A percentile compares a stretch with the other conserved stretches of the same genome.
Evolutionary conservation across 306 rosid genomes (phyloP).

Genomic region (Inga oerstediana): DNA sequence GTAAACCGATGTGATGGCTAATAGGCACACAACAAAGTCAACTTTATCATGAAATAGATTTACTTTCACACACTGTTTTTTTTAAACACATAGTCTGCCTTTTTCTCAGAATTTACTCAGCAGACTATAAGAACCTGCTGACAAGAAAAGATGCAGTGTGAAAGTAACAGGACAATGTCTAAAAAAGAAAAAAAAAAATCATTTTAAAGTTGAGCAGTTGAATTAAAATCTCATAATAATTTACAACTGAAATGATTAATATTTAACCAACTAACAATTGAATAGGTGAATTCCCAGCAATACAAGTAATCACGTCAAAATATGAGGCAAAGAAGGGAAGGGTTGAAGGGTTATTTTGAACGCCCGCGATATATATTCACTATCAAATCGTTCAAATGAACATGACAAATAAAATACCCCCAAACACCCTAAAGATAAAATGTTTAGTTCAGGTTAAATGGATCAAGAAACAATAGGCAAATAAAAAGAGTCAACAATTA

Average conservation of each 20-base stretch:
- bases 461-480: neutral
- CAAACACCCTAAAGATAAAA: neutral
- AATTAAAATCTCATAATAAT: neutral
- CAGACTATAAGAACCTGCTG: neutral
- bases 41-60: neutral
- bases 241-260: neutral
- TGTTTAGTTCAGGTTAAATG: neutral
- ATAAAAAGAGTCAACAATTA: too few species aligned
- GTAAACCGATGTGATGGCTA: neutral
- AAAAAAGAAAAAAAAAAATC: neutral
- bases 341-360: neutral
- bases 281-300: neutral
- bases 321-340: too few species aligned
- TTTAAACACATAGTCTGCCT: too few species aligned
- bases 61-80: too few species aligned
- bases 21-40: neutral
- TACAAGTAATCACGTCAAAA: neutral
- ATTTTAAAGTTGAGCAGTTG: neutral
- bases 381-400: neutral
- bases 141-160: neutral
- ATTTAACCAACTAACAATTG: neutral
- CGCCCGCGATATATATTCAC: neutral
- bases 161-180: neutral
- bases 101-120: too few species aligned
- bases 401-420: neutral